These are phyloP conservation scores for Pseudogymnoascus sp. DNA, from an alignment of 2,329 filamentous ascomycete species.

Conservation along the genomic window DNA sequence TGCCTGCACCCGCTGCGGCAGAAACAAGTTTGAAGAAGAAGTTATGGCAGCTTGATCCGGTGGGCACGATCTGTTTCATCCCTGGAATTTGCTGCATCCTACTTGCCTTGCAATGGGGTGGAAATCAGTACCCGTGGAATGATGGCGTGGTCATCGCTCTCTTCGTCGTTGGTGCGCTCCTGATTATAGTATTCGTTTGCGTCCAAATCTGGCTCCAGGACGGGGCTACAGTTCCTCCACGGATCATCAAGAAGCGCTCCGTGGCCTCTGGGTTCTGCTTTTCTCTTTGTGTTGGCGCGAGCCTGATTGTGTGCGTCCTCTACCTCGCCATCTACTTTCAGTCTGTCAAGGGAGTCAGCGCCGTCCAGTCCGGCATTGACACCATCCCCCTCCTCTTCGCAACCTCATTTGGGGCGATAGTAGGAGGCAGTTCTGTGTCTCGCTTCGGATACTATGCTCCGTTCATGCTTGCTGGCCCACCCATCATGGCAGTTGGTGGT, in stretches of 20 bases:
- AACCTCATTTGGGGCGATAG: constrained; percentile 24
- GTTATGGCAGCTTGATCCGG: constrained; percentile 26
- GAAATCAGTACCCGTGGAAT: constrained; percentile 36
- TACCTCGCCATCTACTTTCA: constrained; percentile 39
- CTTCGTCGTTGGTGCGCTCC: constrained; percentile 22
- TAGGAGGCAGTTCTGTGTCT: constrained; percentile 26
- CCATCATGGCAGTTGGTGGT: constrained; percentile 29
- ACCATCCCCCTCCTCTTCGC: constrained; percentile 27
- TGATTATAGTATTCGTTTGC: constrained; percentile 18
- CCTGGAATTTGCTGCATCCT: constrained; percentile 28
- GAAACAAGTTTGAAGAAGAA: constrained; percentile 35
- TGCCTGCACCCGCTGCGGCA: constrained; percentile 19
- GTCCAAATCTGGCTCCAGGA: constrained; percentile 14
- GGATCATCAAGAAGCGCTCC: constrained; percentile 28
- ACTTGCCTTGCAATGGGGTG: constrained; percentile 28
- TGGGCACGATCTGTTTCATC: constrained; percentile 25
- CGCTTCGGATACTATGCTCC: constrained; percentile 25
- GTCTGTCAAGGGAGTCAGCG: constrained; percentile 32
- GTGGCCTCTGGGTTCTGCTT: constrained; percentile 26
- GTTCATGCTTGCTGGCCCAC: constrained; percentile 18
- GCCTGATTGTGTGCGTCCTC: constrained; percentile 27
- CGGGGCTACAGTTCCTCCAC: constrained; percentile 28
- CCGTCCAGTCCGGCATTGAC: constrained; percentile 30
- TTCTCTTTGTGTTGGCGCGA: constrained; percentile 26
- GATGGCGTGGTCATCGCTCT: constrained; percentile 27